Evolutionary conservation across 306 rosid genomes (phyloP).

Genomic region (Canavalia gladiata): DNA sequence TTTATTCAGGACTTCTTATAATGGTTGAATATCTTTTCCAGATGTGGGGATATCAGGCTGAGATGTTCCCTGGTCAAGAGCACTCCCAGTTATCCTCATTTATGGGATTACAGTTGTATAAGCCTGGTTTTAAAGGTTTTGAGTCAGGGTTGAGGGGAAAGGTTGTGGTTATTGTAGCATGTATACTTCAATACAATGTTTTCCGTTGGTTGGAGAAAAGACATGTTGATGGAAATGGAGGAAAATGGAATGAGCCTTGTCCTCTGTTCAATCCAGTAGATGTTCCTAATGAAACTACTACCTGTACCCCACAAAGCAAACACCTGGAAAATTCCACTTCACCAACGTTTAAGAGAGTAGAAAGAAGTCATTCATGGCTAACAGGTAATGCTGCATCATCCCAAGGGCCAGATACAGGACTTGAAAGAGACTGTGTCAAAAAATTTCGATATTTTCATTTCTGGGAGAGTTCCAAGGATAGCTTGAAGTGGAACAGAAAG

Average conservation of each 20-base stretch:
- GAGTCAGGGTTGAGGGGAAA: slow-evolving; percentile 95
- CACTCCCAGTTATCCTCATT: slow-evolving; percentile 63
- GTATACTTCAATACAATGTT: slow-evolving; percentile 90
- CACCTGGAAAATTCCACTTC: slow-evolving; percentile 52
- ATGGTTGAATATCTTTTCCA: slow-evolving; percentile 89
- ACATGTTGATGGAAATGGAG: slow-evolving; percentile 60
- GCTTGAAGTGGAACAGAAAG: slow-evolving; percentile 86
- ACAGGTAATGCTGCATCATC: slow-evolving; percentile 55
- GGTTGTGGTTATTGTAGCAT: slow-evolving; percentile 85
- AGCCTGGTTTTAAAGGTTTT: slow-evolving; percentile 82
- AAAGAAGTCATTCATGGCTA: slow-evolving; percentile 65
- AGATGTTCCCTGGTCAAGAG: slow-evolving; percentile 91
- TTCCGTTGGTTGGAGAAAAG: slow-evolving; percentile 81
- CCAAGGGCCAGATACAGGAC: slow-evolving; percentile 56
- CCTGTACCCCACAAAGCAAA: slow-evolving; percentile 36
- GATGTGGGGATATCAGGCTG: slow-evolving; percentile 87
- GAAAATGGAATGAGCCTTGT: slow-evolving; percentile 85
- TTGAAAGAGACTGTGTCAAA: slow-evolving; percentile 61
- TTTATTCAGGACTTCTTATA: slow-evolving; percentile 83
- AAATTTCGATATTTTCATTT: slow-evolving; percentile 61
- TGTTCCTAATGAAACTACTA: slow-evolving; percentile 47
- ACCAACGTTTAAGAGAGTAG: slow-evolving; percentile 53
- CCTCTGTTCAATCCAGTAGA: slow-evolving; percentile 74
- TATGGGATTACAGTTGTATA: slow-evolving; percentile 77
- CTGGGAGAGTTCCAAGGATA: slow-evolving; percentile 87